Evolutionary conservation across 2,329 filamentous ascomycete genomes (phyloP), one percentile per base, ranked within the genome.

Genomic region (Curvularia verruculosa): DNA sequence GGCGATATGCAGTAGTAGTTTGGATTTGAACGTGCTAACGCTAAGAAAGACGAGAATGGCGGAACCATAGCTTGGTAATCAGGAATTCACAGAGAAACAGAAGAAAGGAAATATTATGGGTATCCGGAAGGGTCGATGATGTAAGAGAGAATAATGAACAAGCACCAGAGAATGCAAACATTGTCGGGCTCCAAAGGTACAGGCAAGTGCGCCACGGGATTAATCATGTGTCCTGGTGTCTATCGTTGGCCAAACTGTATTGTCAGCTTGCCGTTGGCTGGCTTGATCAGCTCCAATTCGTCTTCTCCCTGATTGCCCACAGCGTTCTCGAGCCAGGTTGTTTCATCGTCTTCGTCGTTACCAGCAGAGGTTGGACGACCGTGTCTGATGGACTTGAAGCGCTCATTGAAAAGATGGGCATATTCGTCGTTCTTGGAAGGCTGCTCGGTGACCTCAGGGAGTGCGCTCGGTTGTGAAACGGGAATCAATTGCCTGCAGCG

Each of bases 401-500:
- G 75, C 49, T 78, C 77, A 61, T 72, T 76, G 68, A 79, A 78
- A 28, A 79, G 75, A 49, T 76, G 73, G 21, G 73, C 69, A 59
- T 78, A 79, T 58, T 79, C 77, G 56, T 70, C 71, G 48, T 77
- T 57, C 45, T 64, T 61, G 37, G 63, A 51, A 3, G 61, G 63
- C 40, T 65, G 77, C 43, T 75, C 71, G 34, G 64, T 63, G 49
- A 77, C 70, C 34, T 77, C 71, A 40, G 75, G 69, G 64, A 77
- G 72, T 48, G 74, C 72, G 49, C 69, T 68, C 58, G 81, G 77
- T 62, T 82, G 79, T 49, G 78, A 75, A 61, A 81, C 79, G 66
- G 82, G 79, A 65, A 82, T 82, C 70, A 82, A 73, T 62, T 82
- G 80, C 68, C 80, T 82, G 59, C 41, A 72, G 69, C 67, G 67